Evolutionary conservation across 169 alveolate genomes (phyloP), one percentile per base, ranked within the genome.

Genomic region (Babesia gibsoni): DNA sequence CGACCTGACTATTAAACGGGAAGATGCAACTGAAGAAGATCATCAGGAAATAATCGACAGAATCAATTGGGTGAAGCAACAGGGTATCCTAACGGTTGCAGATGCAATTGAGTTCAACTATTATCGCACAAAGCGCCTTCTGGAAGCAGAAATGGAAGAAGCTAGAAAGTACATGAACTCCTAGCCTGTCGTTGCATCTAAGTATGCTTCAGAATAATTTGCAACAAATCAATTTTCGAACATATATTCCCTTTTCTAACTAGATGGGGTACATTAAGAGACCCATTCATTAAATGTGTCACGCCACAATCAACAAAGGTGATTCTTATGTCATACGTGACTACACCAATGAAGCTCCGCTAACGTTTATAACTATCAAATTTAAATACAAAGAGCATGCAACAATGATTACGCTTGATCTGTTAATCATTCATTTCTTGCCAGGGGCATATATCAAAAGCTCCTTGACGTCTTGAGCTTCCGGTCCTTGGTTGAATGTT

Each of bases 1-100:
- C 23, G 58, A 61, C 46, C 18, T 61, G 10, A 61, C 72, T 1
- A 45, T 61, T n/a, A 61, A 61, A 45, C 72, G 72, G 16, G 72
- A 61, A 29, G 25, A 42, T 41, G 72, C 32, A 36, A 61, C 72
- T 1, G 25, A 61, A 8, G 58, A 3, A 3, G 72, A 61, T 27
- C 50, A 61, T 27, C 30, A 45, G 6, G 46, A 45, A 29, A 61
- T 61, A 10, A 30, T 30, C 12, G 72, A 61, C 0, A 32, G 42
- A n/a, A 43, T 61, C 1, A 18, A 12, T 10, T 61, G 48, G 43
- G n/a, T 61, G 3, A 46, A 42, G 46, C 42, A 43, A 25, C 59
- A 20, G 23, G 33, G 9, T 2, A 0, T 30, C 36, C 39, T 58
- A 30, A 10, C 49, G 27, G 46, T 61, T 3, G 25, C 45, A n/a